Evolutionary conservation across 768 basidiomycete genomes (phyloP).

Genomic region (Hygrocybe punicea): DNA sequence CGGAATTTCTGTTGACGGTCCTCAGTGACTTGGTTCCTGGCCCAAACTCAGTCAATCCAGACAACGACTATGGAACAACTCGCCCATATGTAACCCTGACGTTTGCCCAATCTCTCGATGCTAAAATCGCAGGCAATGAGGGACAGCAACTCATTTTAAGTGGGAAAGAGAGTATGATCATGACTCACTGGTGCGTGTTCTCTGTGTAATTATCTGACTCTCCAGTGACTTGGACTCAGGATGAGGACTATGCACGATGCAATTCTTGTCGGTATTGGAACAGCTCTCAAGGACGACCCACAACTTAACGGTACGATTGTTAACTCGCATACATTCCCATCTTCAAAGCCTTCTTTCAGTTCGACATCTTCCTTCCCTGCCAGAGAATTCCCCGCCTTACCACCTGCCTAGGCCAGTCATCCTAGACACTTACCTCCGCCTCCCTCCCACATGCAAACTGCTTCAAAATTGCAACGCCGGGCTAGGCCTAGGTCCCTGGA

Average conservation of each 20-base stretch:
- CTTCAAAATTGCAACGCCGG: slow-evolving; percentile 59
- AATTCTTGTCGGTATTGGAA: slow-evolving; percentile 88
- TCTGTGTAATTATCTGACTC: slow-evolving; percentile 1
- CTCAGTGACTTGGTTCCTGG: too few relatives aligned
- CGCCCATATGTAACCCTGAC: slow-evolving; percentile 74
- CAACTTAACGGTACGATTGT: slow-evolving; percentile 77
- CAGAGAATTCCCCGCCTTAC: slow-evolving; percentile 26
- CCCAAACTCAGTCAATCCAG: slow-evolving; percentile 15
- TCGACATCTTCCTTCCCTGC: slow-evolving; percentile 50
- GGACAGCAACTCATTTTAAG: slow-evolving; percentile 79
- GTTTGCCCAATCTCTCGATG: slow-evolving; percentile 85
- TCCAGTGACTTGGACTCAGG: slow-evolving; percentile 42
- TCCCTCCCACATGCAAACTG: slow-evolving; percentile 65
- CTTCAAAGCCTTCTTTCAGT: too few relatives aligned
- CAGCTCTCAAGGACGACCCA: slow-evolving; percentile 87
- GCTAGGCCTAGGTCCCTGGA: slow-evolving; percentile 66
- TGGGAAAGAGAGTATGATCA: slow-evolving; percentile 80
- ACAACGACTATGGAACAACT: slow-evolving; percentile 17
- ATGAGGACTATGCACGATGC: slow-evolving; percentile 90
- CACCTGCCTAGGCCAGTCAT: slow-evolving; percentile 78
- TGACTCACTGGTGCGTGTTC: slow-evolving; percentile 83
- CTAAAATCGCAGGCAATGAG: slow-evolving; percentile 73
- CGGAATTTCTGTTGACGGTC: slow-evolving; percentile 25
- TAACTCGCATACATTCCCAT: neutral
- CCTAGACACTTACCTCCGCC: slow-evolving; percentile 71